phyloP scores from a whole-genome alignment of 1,139 yeast species.

The Meyerozyma smithsonii region DNA sequence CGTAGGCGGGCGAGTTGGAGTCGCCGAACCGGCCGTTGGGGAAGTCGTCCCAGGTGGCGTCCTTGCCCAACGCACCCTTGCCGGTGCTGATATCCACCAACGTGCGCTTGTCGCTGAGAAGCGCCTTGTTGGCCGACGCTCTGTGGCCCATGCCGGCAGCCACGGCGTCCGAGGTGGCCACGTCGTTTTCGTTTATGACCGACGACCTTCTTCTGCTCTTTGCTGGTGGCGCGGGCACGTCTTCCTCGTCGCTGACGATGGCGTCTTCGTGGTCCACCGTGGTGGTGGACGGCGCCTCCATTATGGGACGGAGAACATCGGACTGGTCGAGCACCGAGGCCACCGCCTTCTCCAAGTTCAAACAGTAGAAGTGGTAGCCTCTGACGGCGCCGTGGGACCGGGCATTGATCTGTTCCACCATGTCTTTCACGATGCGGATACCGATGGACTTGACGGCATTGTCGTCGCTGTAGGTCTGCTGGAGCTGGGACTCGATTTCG shows the following conservation, averaged over 20 bases:
- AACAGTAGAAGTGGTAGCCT: constrained; percentile 87
- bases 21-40: constrained; percentile 98
- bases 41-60: constrained; percentile 98
- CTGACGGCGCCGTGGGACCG: constrained; percentile 53
- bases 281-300: constrained; percentile 14
- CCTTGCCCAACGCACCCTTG: constrained; percentile 79
- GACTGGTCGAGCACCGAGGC: constrained; percentile 76
- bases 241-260: constrained; percentile 33
- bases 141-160: constrained; percentile 11
- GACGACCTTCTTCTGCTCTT: constrained; percentile 41
- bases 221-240: constrained; percentile 13
- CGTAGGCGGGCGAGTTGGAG: constrained; percentile 94
- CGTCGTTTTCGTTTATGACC: constrained; percentile 40
- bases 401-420: constrained; percentile 52
- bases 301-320: constrained; percentile 33
- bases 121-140: constrained; percentile 22
- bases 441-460: constrained; percentile 82
- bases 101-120: constrained; percentile 40
- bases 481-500: constrained; percentile 35
- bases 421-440: constrained; percentile 63
- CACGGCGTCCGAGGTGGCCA: constrained; percentile 29
- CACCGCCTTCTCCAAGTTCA: constrained; percentile 85
- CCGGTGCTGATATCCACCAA: constrained; percentile 78
- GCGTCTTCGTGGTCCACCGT: constrained; percentile 27
- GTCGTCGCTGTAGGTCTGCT: constrained; percentile 68